Evolutionary conservation across 2,329 filamentous ascomycete species (phyloP), one percentile per base, ranked within the genome.

Genomic region (Diatrype stigma): DNA sequence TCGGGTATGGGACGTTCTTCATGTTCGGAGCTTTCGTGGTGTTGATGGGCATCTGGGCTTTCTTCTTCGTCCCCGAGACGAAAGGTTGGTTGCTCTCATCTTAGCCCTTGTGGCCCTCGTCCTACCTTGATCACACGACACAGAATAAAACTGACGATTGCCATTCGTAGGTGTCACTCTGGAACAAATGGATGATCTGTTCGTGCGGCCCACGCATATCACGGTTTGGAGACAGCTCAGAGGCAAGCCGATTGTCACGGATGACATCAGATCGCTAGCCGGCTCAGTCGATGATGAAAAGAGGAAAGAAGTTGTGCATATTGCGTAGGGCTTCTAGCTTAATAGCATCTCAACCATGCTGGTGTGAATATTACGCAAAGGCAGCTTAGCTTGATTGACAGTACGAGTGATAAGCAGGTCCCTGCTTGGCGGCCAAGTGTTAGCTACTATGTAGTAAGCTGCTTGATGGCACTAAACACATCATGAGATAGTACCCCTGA

Each of bases 21-120:
- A 73, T 76, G 62, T 75, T 75, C 54, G 72, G 68, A 2, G 61
- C 66, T 1, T 59, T 73, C 28, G 70, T 72, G 54, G 61, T 74
- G 40, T 54, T 62, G 19, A 66, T 70, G 21, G 63, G 68, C 34
- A 58, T 71, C 51, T 75, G 69, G 53, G 67, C 71, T n/a, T 73
- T 66, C 56, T 70, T 73, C 61, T 67, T 72, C 38, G 60, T 74
- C 5, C 73, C 73, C 6, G 72, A 75, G 55, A 75, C 73, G 3
- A 74, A 73, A 52, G 72, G 72, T 55, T 61, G 72, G 42, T 44
- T 22, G 12, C 21, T 34, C 8, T 6, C 17, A 10, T 3, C 23
- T 10, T 42, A 3, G 2, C 16, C 8, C 17, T 19, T 11, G n/a
- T n/a, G n/a, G n/a, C n/a, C n/a, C n/a, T n/a, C n/a, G n/a, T n/a